A percentile compares a stretch with the other conserved stretches of the same genome.
phyloP scores from a whole-genome alignment of 1,284 basidiomycete species.

The Schizophyllum amplum region DNA sequence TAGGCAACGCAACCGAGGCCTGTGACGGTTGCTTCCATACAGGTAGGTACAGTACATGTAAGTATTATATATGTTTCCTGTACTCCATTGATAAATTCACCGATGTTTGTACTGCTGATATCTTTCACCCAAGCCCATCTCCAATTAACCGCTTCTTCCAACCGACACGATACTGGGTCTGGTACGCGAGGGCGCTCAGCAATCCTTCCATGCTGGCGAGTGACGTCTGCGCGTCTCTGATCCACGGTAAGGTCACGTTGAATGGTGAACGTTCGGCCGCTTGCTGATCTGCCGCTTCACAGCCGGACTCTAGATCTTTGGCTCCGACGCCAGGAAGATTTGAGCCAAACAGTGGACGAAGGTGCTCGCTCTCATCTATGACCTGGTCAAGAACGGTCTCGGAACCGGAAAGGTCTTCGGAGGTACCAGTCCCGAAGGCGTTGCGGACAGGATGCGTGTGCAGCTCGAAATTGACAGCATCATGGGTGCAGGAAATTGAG shows the following conservation, averaged over 20 bases:
- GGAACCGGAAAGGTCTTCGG: constrained; percentile 41
- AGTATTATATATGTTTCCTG: too few relatives aligned
- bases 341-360: constrained; percentile 81
- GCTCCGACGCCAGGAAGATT: constrained; percentile 46
- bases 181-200: constrained; percentile 52
- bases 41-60: too few relatives aligned
- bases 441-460: constrained; percentile 49
- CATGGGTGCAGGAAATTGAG: constrained; percentile 18
- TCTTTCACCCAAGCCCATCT: constrained; percentile 30
- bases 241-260: constrained; percentile 51
- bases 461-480: constrained; percentile 61
- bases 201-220: constrained; percentile 42
- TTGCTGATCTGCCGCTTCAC: constrained; percentile 12
- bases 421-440: constrained; percentile 46
- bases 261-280: not conserved
- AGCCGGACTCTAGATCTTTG: constrained; percentile 72
- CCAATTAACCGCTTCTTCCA: constrained; percentile 48
- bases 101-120: too few relatives aligned
- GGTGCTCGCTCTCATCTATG: constrained; percentile 58
- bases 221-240: constrained; percentile 49
- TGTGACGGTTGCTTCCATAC: too few relatives aligned
- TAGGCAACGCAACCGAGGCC: too few relatives aligned
- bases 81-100: too few relatives aligned
- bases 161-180: constrained; percentile 59
- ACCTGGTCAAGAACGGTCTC: constrained; percentile 49